Base-by-base conservation (phyloP, 1,284 basidiomycete species). In the Neonothopanus nambi region DNA sequence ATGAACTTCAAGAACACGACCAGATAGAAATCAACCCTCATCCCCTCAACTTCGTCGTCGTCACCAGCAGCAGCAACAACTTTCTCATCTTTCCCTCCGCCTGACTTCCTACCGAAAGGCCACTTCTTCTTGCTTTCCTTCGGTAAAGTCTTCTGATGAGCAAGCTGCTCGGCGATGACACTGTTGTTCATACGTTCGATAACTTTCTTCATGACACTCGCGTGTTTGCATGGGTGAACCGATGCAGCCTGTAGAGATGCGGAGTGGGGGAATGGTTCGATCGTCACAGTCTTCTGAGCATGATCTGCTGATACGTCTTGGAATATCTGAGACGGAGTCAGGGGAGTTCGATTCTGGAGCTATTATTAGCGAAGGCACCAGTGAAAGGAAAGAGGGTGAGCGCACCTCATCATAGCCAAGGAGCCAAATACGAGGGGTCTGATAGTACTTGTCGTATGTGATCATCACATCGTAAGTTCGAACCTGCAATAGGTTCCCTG, bases 381-480 rank as follows among this genome's bases (percentile, higher is more conserved):
- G 3, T 9, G 36, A 30, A 38, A 39, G 2, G 15, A 35, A 38
- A 21, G 20, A 3, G 11, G 5, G 35, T 30, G 36, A 33, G n/a
- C 30, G 30, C 60, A 91, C 93, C 83, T 97, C 95, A 67, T 96
- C 93, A 67, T 96, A 97, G 12, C 95, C 94, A 61, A 95, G 84
- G 56, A 98, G 72, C 94, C 94, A 97, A 69, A 96, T 91, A 61
- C 94, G 85, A 23, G 94, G 94, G 13, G 95, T 97, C 71, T 97
- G 95, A 71, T 97, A 97, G 71, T 95, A 95, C 77, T 99, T 99
- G 82, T 99, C 96, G 74, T 99, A 99, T 36, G 93, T 95, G 76
- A 99, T 99, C 85, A 98, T 93, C 67, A 98, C 97, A 72, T 99
- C 97, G 78, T 99, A 99, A 20, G 95, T 99, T 64, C 96, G 85